Percentiles rank a stretch among this genome's conserved stretches.
Evolutionary conservation across 441 rosid genomes (phyloP).

Genomic region (Pelargonium fulgidum): DNA sequence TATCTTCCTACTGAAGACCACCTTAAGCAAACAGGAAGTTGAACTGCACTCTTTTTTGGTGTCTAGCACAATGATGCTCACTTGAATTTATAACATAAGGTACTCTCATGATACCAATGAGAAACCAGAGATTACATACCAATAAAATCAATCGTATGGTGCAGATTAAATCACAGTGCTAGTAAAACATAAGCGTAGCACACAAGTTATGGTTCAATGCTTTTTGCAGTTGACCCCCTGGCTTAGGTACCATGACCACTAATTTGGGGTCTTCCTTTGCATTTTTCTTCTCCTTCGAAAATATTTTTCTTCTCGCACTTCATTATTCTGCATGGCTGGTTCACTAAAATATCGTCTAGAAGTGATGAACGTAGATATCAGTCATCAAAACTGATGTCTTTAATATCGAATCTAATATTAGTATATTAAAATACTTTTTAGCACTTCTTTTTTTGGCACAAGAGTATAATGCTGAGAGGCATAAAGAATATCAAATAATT

Average conservation of each 20-base stretch:
- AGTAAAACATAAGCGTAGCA: neutral
- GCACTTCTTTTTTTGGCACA: neutral
- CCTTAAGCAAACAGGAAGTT: neutral
- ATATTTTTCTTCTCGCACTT: neutral
- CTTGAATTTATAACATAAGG: conserved; percentile 2
- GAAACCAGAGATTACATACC: neutral
- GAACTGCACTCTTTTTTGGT: neutral
- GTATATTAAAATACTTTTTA: neutral
- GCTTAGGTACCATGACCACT: neutral
- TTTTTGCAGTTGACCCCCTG: neutral
- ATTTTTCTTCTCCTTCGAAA: neutral
- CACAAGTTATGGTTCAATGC: neutral
- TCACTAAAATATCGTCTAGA: neutral
- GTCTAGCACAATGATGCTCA: neutral
- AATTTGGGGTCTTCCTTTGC: neutral
- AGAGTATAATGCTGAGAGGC: neutral
- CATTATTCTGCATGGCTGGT: neutral
- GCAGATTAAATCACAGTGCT: neutral
- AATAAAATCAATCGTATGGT: conserved; percentile 1
- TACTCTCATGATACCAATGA: neutral
- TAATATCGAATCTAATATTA: conserved; percentile 2
- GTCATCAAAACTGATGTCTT: conserved; percentile 9
- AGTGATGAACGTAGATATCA: conserved; percentile 6
- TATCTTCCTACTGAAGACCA: neutral
- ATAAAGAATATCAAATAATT: conserved; percentile 2